Evolutionary conservation across 2,329 filamentous ascomycete species (phyloP), one percentile per base, ranked within the genome.

Genomic region (Beauveria bassiana): DNA sequence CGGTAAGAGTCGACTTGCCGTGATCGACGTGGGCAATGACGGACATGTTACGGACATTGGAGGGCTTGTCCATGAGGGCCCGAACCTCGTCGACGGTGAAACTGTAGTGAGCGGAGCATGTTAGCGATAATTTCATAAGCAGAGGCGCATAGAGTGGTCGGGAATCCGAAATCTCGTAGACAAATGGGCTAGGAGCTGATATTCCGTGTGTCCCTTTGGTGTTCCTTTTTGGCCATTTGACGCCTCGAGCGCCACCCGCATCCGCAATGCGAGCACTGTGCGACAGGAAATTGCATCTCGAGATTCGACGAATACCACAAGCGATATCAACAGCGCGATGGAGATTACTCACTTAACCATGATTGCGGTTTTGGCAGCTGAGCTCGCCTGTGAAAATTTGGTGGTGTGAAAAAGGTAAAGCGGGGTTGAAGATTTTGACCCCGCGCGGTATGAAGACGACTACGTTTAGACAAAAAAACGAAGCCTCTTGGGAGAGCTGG

Each of bases 1-100:
- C 95, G 87, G 93, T 97, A 74, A 99, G 87, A 77, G 95, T 99
- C 73, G 95, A 99, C 83, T 99, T 99, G 85, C 95, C 95, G 87
- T 99, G 95, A 82, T 99, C 95, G 88, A 99, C 93, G 85, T 99
- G 95, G 79, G 95, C 95, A 91, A 98, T 98, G 79, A 99, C 95
- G 83, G 92, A 97, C 93, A 97, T 98, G 88, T 98, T 98, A 80
- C 85, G 83, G 77, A 88, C 85, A 78, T 88, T 88, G 76, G 77
- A 82, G 71, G 89, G 87, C 81, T 88, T 87, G 86, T 91, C 88
- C 89, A 90, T 90, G 77, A 90, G 73, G 73, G 65, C 70, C 79
- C 88, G 87, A 79, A 92, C 90, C 86, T 91, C 93, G 78, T 98
- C 93, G 82, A 97, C 88, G 76, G 95, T 98, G 88, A 98, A 98